Conservation (phyloP, 805 yeast genomes). For the Candida anglica region DNA sequence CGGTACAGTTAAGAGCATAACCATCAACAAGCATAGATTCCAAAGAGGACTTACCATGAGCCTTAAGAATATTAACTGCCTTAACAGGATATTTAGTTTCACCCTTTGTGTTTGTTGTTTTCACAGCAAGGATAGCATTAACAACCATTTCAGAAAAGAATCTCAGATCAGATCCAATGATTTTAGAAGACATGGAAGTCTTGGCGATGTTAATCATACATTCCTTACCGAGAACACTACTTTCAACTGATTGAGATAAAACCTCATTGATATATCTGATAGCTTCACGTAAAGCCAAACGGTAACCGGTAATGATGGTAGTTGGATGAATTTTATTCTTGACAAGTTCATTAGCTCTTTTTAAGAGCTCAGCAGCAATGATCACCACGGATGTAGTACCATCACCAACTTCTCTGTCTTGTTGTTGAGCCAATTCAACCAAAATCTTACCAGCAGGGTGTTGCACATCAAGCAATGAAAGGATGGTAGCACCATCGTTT, state of each 20-base stretch:
- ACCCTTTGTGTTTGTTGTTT: conserved; percentile 82
- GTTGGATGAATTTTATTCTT: conserved; percentile 96
- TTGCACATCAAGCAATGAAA: conserved; percentile 87
- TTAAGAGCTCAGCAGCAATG: conserved; percentile 87
- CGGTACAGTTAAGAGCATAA: conserved; percentile 93
- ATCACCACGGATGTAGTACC: conserved; percentile 98
- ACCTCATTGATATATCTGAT: conserved; percentile 81
- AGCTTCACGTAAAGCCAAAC: conserved; percentile 91
- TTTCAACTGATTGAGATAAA: conserved; percentile 72
- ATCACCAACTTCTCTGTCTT: conserved; percentile 97
- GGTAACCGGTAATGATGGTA: conserved; percentile 93
- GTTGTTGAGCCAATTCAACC: conserved; percentile 97
- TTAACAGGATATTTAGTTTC: conserved; percentile 92
- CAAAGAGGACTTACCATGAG: conserved; percentile 89
- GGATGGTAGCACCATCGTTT: conserved; percentile 97
- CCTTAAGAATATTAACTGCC: conserved; percentile 93
- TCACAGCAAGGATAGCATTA: conserved; percentile 92
- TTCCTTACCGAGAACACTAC: conserved; percentile 65
- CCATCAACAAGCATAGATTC: conserved; percentile 90
- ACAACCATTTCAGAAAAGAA: conserved; percentile 90
- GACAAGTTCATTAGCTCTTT: conserved; percentile 90
- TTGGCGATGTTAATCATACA: conserved; percentile 88
- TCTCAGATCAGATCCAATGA: conserved; percentile 89
- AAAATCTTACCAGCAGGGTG: conserved; percentile 98
- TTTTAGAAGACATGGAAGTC: conserved; percentile 95